Evolutionary conservation across 2,329 filamentous ascomycete species (phyloP), one percentile per base, ranked within the genome.

Genomic region (Ramularia collo-cygni): DNA sequence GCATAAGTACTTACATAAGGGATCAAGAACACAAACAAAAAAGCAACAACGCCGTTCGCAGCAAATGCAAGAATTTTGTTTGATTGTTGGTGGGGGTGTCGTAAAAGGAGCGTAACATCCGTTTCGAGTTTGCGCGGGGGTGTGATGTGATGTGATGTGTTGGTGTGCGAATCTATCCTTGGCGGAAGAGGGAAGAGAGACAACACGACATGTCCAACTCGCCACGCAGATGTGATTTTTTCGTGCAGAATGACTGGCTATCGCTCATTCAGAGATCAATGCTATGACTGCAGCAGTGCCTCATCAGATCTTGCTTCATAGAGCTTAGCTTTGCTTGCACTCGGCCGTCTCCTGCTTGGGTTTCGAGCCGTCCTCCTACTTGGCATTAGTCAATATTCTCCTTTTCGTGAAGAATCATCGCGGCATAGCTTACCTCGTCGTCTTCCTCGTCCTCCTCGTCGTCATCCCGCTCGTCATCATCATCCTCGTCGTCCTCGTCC

Each of bases 311-410:
- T 24, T 24, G n/a, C 14, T 8, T 18, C 24, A 16, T 18, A n/a
- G 33, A n/a, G 31, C 47, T 46, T 62, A 94, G 71, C 85, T 93
- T 71, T 93, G 87, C 76, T 95, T 95, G 80, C 88, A 95, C 72
- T 95, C 88, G 53, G 88, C 85, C 53, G 87, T 81, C 69, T 94
- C 87, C 70, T 92, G 87, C 75, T 93, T 93, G 43, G 88, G 87
- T 75, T 90, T 93, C 55, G 83, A 81, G 51, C 79, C 79, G 62
- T 89, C 86, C 61, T 93, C 85, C 86, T 93, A 54, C n/a, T 50
- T 37, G 44, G 18, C 8, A 42, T 52, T 41, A 62, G 59, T 48
- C 40, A 50, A 28, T 36, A 39, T 44, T 24, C 21, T 24, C 35
- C 32, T 10, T 10, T 28, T 9, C 15, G 16, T 6, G 13, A 38